Evolutionary conservation across 1,284 basidiomycete species (phyloP).

Genomic region (Pascua sp.): DNA sequence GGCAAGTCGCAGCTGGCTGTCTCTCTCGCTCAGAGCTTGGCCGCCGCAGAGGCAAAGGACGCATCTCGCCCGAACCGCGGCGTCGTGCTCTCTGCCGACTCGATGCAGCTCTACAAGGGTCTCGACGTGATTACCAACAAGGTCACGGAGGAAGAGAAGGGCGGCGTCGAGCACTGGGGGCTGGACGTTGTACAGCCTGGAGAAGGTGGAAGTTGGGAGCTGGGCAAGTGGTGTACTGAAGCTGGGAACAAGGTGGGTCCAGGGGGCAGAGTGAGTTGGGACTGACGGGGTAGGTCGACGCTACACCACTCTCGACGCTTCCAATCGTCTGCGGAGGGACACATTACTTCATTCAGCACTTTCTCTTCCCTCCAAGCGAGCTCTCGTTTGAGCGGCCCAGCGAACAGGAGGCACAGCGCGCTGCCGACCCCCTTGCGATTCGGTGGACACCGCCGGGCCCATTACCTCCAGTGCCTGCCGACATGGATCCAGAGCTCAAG

Average conservation of each 20-base stretch:
- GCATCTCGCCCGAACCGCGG: neutral
- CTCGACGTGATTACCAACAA: constrained; percentile 96
- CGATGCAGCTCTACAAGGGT: constrained; percentile 97
- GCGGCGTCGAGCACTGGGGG: constrained; percentile 80
- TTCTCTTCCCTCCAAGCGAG: constrained; percentile 65
- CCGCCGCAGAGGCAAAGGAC: neutral
- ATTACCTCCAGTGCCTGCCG: constrained; percentile 40
- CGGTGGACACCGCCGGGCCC: constrained; percentile 32
- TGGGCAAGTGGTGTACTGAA: constrained; percentile 66
- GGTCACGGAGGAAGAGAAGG: constrained; percentile 69
- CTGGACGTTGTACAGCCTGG: constrained; percentile 82
- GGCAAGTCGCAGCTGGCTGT: constrained; percentile 94
- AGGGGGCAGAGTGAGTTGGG: neutral
- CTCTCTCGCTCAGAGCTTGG: constrained; percentile 65
- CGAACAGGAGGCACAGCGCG: neutral
- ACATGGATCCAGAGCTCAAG: constrained; percentile 23
- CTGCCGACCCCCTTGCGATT: constrained; percentile 10
- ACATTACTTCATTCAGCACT: constrained; percentile 94
- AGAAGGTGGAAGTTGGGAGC: constrained; percentile 77
- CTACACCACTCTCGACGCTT: constrained; percentile 43
- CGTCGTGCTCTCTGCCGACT: constrained; percentile 83
- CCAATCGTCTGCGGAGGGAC: constrained; percentile 94
- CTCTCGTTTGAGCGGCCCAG: constrained; percentile 50
- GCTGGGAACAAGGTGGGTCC: constrained; percentile 63
- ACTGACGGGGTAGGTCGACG: constrained; percentile 6